Evolutionary conservation across 1,284 basidiomycete genomes (phyloP), one percentile per base, ranked within the genome.

Genomic region (Ceratobasidium sp.): DNA sequence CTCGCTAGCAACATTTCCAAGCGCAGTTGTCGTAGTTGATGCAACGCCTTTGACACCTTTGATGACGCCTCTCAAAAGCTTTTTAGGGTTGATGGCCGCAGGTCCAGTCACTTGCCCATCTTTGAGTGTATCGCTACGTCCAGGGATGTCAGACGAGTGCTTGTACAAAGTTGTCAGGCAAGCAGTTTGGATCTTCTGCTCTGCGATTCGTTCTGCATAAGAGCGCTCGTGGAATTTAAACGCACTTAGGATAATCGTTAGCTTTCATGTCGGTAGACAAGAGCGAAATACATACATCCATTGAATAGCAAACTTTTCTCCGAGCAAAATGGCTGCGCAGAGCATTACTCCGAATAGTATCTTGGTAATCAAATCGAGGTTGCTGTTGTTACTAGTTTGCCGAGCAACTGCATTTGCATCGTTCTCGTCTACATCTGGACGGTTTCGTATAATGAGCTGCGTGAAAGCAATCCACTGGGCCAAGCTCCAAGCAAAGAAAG

Each of bases 291-390:
- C 72, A 47, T 13, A 72, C 72, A 96, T 94, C 83, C 90, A 89
- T 80, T 98, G 96, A 72, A 98, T 92, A 16, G 91, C 81, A 75
- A 96, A 87, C 80, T 98, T 98, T 80, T 97, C 94, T 63, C 86
- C 89, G 9, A 93, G 85, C 8, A 96, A 85, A 28, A 96, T 85
- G 43, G 87, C 85, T 0, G 90, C 82, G 78, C 90, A 93, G 63
- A 97, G 80, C 79, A 90, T 87, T 61, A 94, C 79, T 1, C 89
- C 93, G 78, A 96, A 95, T 9, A 94, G 83, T 28, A 93, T 81
- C 78, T 89, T 90, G 16, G 84, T 86, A 28, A 91, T 83, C 23
- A 89, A 82, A 72, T 82, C 79, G 43, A 91, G 58, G n/a, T 44
- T 57, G 47, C 76, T 77, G 50, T 78, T 75, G 44, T 55, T 67